Evolutionary conservation across 495 filamentous ascomycete species (phyloP).

Genomic region (Annulohypoxylon maeteangense): DNA sequence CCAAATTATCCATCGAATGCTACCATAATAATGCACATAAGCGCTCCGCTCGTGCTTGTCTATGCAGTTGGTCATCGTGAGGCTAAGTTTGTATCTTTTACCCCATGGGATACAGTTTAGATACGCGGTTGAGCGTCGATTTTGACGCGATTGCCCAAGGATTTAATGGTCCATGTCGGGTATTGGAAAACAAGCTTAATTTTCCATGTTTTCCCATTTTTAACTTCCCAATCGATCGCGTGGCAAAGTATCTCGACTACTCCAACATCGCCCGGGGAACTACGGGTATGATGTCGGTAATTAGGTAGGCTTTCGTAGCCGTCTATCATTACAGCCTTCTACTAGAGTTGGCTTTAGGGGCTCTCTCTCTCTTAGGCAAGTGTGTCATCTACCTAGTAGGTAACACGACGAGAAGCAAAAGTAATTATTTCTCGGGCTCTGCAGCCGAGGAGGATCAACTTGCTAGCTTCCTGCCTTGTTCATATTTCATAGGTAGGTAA

Average conservation of each 20-base stretch:
- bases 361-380: not conserved
- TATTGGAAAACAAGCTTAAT: constrained; percentile 28
- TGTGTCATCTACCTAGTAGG: not conserved
- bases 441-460: constrained; percentile 8
- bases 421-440: constrained; percentile 3
- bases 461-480: constrained; percentile 4
- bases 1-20: not conserved
- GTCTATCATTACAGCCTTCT: not conserved
- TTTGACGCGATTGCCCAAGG: constrained; percentile 6
- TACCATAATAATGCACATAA: constrained; percentile 22
- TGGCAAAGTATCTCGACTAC: not conserved
- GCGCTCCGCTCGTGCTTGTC: constrained; percentile 12
- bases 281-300: constrained; percentile 7
- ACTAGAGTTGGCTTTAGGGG: not conserved
- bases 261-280: not conserved
- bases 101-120: not conserved
- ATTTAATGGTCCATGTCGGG: not conserved
- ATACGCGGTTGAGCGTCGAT: constrained; percentile 1
- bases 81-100: constrained; percentile 5
- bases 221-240: constrained; percentile 9
- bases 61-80: not conserved
- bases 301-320: not conserved
- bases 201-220: not conserved
- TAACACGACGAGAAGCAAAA: not conserved
- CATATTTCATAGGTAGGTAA: constrained; percentile 2